Percentiles rank a stretch among this genome's conserved stretches.
phyloP scores from a whole-genome alignment of 345 rosid species.

The Cardiospermum halicacabum region DNA sequence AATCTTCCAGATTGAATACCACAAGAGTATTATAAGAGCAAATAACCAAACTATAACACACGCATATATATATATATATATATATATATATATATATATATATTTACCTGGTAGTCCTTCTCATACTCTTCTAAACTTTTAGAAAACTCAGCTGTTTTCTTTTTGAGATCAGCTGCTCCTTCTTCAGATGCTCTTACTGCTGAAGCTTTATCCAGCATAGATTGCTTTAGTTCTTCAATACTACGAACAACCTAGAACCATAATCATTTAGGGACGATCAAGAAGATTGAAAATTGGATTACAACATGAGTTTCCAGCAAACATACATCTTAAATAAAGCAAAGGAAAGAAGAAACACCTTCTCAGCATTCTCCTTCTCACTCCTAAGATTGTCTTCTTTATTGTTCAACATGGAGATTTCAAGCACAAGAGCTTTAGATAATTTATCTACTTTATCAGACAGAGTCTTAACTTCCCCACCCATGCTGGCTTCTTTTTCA shows the following conservation, averaged over 20 bases:
- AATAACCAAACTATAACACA: background rate
- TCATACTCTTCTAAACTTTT: constrained; percentile 67
- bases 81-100: too few relatives aligned
- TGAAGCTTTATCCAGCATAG: constrained; percentile 63
- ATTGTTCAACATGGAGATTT: constrained; percentile 63
- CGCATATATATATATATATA: too few relatives aligned
- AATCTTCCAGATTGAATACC: constrained; percentile 6
- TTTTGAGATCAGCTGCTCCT: constrained; percentile 75
- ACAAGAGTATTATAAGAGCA: background rate
- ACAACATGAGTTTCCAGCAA: background rate
- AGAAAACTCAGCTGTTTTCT: constrained; percentile 61
- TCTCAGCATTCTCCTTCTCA: constrained; percentile 69
- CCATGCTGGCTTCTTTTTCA: constrained; percentile 90
- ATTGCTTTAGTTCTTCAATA: constrained; percentile 76
- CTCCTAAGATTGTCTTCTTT: constrained; percentile 72
- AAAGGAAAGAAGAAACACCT: constrained; percentile 38
- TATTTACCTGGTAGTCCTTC: constrained; percentile 89
- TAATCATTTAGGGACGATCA: constrained; percentile 13
- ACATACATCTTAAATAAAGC: constrained; percentile 6
- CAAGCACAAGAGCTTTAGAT: constrained; percentile 66
- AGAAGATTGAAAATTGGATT: background rate
- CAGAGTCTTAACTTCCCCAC: constrained; percentile 70
- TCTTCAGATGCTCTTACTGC: constrained; percentile 78
- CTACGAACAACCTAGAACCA: constrained; percentile 49
- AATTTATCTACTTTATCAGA: constrained; percentile 73